Conservation (phyloP, 345 rosid genomes). For the Arabis alpina region DNA sequence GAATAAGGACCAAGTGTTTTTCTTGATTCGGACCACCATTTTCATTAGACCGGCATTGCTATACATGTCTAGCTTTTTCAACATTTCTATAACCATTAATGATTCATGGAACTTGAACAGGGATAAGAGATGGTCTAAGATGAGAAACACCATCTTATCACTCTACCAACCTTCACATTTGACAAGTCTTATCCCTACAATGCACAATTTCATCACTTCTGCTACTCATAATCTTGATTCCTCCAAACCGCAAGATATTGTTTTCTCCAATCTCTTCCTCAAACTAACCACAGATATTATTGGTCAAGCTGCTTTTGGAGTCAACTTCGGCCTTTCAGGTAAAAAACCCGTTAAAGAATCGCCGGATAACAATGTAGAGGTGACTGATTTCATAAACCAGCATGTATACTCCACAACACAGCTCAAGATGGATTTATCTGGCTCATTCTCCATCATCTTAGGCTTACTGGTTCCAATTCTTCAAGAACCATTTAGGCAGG, state of each 20-base stretch:
- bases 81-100: constrained; percentile 6
- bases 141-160: constrained; percentile 84
- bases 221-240: constrained; percentile 61
- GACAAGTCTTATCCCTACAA: constrained; percentile 73
- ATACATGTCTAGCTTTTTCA: too few species aligned
- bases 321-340: constrained; percentile 71
- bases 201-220: constrained; percentile 68
- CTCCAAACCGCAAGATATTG: constrained; percentile 51
- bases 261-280: constrained; percentile 76
- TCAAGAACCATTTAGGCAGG: constrained; percentile 86
- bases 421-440: constrained; percentile 91
- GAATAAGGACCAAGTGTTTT: too few species aligned
- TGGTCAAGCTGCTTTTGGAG: constrained; percentile 90
- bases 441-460: constrained; percentile 72
- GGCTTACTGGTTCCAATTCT: constrained; percentile 77
- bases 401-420: constrained; percentile 92
- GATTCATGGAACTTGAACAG: constrained; percentile 40
- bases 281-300: constrained; percentile 85
- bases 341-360: constrained; percentile 42
- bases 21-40: neutral
- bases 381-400: constrained; percentile 69
- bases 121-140: constrained; percentile 85
- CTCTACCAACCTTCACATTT: constrained; percentile 90
- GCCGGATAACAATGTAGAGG: constrained; percentile 45
- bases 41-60: too few species aligned